Evolutionary conservation across 1,284 basidiomycete species (phyloP), one percentile per base, ranked within the genome.

Genomic region (Ceratobasidium sp.): DNA sequence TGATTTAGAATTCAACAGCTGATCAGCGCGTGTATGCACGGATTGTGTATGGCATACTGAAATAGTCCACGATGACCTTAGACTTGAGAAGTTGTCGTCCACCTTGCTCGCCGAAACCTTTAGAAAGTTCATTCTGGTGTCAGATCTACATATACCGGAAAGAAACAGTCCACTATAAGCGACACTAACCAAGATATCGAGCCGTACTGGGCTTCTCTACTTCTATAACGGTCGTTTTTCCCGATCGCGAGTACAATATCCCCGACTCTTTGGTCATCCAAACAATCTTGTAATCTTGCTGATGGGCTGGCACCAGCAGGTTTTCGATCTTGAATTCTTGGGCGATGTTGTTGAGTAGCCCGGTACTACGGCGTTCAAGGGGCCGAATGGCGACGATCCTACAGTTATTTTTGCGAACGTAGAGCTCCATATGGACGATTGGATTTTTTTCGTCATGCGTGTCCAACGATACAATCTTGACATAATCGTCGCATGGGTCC

Each of bases 81-180:
- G 69, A 72, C 40, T 72, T 78, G 28, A 78, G 77, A 20, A 78
- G 56, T 39, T 72, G 69, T 40, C 70, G 51, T 55, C 77, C 77
- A 20, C 77, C 77, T 46, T 78, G 77, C 26, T 78, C 77, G 12
- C 77, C 77, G 40, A 78, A 78, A 3, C 77, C 77, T 56, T 49
- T 40, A 53, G 51, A 44, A 28, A 58, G 61, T 42, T 13, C 20
- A 64, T 70, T 26, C 33, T 55, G 26, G 66, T 53, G 42, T 61
- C 39, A 77, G 68, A 23, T 40, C 39, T 18, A 49, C 46, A 46
- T 51, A 60, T 51, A 39, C 39, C 23, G 44, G 33, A 61, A 44
- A 39, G 28, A 18, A 46, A 20, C 33, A 26, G 55, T 9, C 20
- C 53, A n/a, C 7, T 4, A 13, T 12, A 60, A 42, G 15, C 33